Conservation (phyloP, 2,329 filamentous ascomycete genomes). For the Paecilomyces formosus region DNA sequence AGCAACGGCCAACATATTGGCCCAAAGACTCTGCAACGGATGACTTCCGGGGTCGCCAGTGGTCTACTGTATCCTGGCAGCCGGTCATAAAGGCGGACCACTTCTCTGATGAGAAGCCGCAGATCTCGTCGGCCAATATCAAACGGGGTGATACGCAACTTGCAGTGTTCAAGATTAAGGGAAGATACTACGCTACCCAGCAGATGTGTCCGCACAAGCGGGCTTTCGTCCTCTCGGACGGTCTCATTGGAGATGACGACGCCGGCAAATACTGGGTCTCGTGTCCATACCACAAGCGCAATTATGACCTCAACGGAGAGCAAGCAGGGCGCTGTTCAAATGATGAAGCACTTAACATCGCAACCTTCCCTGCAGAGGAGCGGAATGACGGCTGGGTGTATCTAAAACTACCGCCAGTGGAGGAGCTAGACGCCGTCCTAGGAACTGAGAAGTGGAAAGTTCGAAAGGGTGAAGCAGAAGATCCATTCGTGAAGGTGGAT, state of each 20-base stretch:
- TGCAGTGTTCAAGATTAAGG: constrained; percentile 75
- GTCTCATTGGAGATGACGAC: constrained; percentile 60
- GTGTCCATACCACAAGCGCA: constrained; percentile 84
- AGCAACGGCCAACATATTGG: constrained; percentile 72
- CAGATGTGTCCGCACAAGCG: constrained; percentile 95
- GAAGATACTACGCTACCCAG: constrained; percentile 76
- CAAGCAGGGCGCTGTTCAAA: constrained; percentile 65
- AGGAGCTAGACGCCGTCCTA: constrained; percentile 70
- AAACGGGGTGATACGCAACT: constrained; percentile 86
- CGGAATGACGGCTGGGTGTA: constrained; percentile 71
- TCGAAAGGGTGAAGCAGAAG: constrained; percentile 57
- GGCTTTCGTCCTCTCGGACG: constrained; percentile 81
- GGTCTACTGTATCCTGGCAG: constrained; percentile 68
- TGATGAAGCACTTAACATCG: constrained; percentile 68
- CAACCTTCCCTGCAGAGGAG: constrained; percentile 71
- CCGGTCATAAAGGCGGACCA: constrained; percentile 64
- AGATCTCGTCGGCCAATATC: constrained; percentile 62
- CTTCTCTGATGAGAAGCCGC: constrained; percentile 63
- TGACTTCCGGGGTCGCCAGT: constrained; percentile 63
- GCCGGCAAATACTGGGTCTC: constrained; percentile 70
- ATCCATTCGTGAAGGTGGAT: constrained; percentile 51
- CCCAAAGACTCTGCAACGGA: constrained; percentile 57
- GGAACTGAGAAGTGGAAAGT: constrained; percentile 75
- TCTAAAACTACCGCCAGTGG: constrained; percentile 69
- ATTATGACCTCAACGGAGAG: constrained; percentile 66